These are phyloP conservation scores for Bipolaris sorokiniana DNA, from an alignment of 2,329 filamentous ascomycete species.

Conservation along the genomic window DNA sequence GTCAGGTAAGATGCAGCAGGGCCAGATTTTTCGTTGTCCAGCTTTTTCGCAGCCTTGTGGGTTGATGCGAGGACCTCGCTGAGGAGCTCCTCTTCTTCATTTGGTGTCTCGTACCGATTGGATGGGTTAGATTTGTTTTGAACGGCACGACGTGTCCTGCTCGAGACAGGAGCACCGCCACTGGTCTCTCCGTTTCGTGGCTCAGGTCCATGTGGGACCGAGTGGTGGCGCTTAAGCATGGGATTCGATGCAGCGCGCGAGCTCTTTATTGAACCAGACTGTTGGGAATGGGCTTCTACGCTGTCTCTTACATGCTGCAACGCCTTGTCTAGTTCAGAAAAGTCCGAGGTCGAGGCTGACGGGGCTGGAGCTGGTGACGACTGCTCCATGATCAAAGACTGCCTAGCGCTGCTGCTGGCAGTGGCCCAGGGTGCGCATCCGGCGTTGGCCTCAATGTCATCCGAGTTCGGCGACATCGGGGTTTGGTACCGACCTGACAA, in stretches of 20 bases:
- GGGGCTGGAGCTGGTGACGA: constrained; percentile 55
- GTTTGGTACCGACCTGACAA: constrained; percentile 90
- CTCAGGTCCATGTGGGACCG: constrained; percentile 50
- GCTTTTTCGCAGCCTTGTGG: constrained; percentile 72
- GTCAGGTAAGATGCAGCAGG: constrained; percentile 69
- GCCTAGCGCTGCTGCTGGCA: constrained; percentile 79
- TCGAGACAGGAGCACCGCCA: constrained; percentile 68
- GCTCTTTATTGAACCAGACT: constrained; percentile 37
- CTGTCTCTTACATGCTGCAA: constrained; percentile 66
- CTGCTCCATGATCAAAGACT: constrained; percentile 75
- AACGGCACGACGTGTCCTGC: constrained; percentile 78
- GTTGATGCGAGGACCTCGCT: constrained; percentile 86
- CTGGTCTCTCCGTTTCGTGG: constrained; percentile 66
- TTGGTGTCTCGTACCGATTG: constrained; percentile 89
- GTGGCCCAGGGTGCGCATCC: constrained; percentile 85
- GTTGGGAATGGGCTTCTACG: constrained; percentile 55
- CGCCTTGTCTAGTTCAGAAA: constrained; percentile 66
- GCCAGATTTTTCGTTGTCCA: constrained; percentile 64
- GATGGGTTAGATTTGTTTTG: constrained; percentile 72
- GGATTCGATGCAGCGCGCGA: constrained; percentile 53
- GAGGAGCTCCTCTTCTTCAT: constrained; percentile 94
- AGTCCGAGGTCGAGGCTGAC: constrained; percentile 56
- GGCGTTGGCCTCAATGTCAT: constrained; percentile 91
- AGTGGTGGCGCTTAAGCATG: constrained; percentile 58
- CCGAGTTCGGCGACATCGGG: constrained; percentile 76